Evolutionary conservation across 805 yeast genomes (phyloP).

Genomic region (Zygoascus bituminiphila): DNA sequence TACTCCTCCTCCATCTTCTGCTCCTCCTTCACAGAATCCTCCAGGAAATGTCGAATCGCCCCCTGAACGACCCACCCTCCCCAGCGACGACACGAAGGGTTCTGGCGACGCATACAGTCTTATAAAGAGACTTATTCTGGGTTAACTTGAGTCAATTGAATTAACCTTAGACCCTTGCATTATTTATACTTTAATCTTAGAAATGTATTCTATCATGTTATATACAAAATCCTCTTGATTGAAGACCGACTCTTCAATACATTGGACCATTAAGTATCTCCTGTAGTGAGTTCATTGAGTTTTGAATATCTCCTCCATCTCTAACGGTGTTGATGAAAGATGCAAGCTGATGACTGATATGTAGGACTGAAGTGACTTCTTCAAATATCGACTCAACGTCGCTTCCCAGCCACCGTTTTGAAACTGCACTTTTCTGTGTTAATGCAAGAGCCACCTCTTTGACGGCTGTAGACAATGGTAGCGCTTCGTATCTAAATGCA

Average conservation of each 20-base stretch:
- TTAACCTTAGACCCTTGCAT: background rate
- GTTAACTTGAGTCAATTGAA: no score
- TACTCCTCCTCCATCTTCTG: conserved; percentile 5
- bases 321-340: conserved; percentile 12
- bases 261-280: background rate
- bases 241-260: background rate
- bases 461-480: conserved; percentile 12
- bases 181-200: background rate
- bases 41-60: no score
- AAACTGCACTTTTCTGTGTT: conserved; percentile 6
- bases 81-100: no score
- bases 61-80: no score
- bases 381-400: conserved; percentile 14
- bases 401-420: conserved; percentile 11
- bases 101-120: no score
- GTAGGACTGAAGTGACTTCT: conserved; percentile 11
- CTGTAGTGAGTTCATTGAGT: conserved; percentile 7
- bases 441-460: conserved; percentile 13
- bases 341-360: conserved; percentile 14
- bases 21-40: background rate
- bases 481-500: conserved; percentile 15
- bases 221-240: background rate
- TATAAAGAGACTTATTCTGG: no score
- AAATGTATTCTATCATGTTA: background rate
- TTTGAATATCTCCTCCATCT: conserved; percentile 14